Conservation (phyloP, 148 eudicot species). For the Persicaria tinctoria region DNA sequence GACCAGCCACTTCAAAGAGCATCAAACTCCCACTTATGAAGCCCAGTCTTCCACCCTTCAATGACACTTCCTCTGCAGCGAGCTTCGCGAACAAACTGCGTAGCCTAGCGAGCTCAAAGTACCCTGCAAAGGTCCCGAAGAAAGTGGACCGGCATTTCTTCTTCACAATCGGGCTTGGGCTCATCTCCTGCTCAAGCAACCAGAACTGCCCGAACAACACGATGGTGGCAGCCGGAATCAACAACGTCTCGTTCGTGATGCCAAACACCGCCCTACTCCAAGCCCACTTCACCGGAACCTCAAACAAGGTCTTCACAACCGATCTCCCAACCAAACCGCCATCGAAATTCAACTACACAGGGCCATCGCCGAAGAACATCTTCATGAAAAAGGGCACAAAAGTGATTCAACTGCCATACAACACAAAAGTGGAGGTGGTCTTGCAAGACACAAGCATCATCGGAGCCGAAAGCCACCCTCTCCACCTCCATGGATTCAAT, state of each 20-base stretch:
- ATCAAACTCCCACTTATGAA: slow-evolving; percentile 36
- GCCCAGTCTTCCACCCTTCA: slow-evolving; percentile 41
- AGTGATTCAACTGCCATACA: slow-evolving; percentile 36
- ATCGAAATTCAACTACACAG: slow-evolving; percentile 46
- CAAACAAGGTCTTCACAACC: slow-evolving; percentile 34
- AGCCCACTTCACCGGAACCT: slow-evolving; percentile 32
- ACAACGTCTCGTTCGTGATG: slow-evolving; percentile 52
- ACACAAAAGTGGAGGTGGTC: slow-evolving; percentile 49
- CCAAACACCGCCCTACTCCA: slow-evolving; percentile 51
- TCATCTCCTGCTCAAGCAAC: slow-evolving; percentile 44
- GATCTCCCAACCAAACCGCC: slow-evolving; percentile 42
- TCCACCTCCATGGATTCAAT: slow-evolving; percentile 23
- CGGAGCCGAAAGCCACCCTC: slow-evolving; percentile 28
- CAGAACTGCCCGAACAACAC: slow-evolving; percentile 43
- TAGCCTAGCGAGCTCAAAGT: slow-evolving; percentile 38
- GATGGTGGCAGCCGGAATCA: slow-evolving; percentile 38
- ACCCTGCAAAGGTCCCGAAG: slow-evolving; percentile 54
- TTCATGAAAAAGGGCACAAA: slow-evolving; percentile 38
- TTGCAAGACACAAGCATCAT: slow-evolving; percentile 61
- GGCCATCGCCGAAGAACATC: slow-evolving; percentile 44
- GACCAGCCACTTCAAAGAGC: neutral
- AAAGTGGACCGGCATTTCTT: slow-evolving; percentile 40
- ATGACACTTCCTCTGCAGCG: slow-evolving; percentile 43
- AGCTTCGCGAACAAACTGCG: slow-evolving; percentile 33
- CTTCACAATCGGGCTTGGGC: slow-evolving; percentile 57